Percentiles rank a stretch among this genome's conserved stretches.
phyloP scores from a whole-genome alignment of 1,284 basidiomycete genomes.

The Heterobasidion parviporum region DNA sequence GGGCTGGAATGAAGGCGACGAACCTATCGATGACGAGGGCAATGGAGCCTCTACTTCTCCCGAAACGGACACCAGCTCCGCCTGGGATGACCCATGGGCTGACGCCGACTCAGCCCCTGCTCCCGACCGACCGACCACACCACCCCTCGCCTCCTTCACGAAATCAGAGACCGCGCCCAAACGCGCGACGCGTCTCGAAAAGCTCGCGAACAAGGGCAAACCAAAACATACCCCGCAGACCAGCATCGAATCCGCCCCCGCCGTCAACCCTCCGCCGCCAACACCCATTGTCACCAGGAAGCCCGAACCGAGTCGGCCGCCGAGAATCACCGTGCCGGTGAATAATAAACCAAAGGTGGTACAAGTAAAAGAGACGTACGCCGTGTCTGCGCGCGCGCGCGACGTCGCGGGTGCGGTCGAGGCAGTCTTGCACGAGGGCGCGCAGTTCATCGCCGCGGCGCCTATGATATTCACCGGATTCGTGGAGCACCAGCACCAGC shows the following conservation, averaged over 20 bases:
- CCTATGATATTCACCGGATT: constrained; percentile 39
- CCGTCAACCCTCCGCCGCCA: constrained; percentile 16
- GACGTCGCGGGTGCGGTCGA: constrained; percentile 54
- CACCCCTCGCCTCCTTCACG: constrained; percentile 14
- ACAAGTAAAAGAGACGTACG: constrained; percentile 40
- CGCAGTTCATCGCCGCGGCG: constrained; percentile 32
- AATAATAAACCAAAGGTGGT: not conserved
- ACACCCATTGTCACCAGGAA: constrained; percentile 10
- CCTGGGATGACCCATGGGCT: constrained; percentile 68
- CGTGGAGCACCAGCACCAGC: constrained; percentile 8
- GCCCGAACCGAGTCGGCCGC: not conserved
- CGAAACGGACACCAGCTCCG: constrained; percentile 25
- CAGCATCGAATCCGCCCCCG: constrained; percentile 13
- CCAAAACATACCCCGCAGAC: constrained; percentile 12
- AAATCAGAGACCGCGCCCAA: constrained; percentile 27
- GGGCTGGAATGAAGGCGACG: constrained; percentile 55
- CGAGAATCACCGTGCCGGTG: constrained; percentile 6
- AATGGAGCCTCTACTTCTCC: constrained; percentile 5
- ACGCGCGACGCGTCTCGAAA: constrained; percentile 49
- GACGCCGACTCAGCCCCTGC: constrained; percentile 9
- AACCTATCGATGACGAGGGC: constrained; percentile 9
- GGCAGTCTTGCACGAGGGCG: constrained; percentile 49
- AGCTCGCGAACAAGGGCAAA: constrained; percentile 45
- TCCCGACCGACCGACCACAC: constrained; percentile 8
- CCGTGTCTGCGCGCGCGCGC: constrained; percentile 47